Conservation (phyloP, 805 yeast genomes). For the Lipomyces japonicus region DNA sequence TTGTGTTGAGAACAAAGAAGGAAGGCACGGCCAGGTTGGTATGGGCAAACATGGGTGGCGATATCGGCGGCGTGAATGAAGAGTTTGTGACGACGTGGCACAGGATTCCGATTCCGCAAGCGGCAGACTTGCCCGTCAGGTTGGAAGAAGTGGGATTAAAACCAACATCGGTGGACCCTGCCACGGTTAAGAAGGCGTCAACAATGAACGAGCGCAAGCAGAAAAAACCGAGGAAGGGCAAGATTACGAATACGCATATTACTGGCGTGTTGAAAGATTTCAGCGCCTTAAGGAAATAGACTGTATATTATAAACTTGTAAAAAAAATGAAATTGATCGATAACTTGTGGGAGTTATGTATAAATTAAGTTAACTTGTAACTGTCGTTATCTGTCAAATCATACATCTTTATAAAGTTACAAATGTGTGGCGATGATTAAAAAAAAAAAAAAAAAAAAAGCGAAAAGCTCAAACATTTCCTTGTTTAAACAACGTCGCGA, state of each 20-base stretch:
- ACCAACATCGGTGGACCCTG: constrained; percentile 98
- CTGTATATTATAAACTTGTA: too few species aligned
- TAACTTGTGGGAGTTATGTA: too few species aligned
- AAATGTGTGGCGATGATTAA: too few species aligned
- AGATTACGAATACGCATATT: constrained; percentile 94
- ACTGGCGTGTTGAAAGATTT: constrained; percentile 89
- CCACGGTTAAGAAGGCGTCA: constrained; percentile 67
- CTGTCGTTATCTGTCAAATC: too few species aligned
- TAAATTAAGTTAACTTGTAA: too few species aligned
- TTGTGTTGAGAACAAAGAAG: constrained; percentile 86
- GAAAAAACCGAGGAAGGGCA: constrained; percentile 88
- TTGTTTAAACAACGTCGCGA: too few species aligned
- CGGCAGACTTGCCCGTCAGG: constrained; percentile 73
- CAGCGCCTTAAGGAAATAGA: too few species aligned
- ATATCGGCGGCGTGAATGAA: constrained; percentile 65
- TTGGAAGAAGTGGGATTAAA: constrained; percentile 82
- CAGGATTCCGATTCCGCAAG: constrained; percentile 70
- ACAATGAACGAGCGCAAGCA: constrained; percentile 62
- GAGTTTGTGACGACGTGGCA: constrained; percentile 84
- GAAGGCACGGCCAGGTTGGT: constrained; percentile 89
- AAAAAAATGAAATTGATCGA: too few species aligned
- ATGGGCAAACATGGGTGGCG: constrained; percentile 85
- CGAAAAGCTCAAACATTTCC: too few species aligned
- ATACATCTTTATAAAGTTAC: too few species aligned
- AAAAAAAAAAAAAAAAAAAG: too few species aligned